These are phyloP conservation scores for Oryza glumipatula DNA, from an alignment of 176 grass and related monocot genomes.

Conservation along the genomic window DNA sequence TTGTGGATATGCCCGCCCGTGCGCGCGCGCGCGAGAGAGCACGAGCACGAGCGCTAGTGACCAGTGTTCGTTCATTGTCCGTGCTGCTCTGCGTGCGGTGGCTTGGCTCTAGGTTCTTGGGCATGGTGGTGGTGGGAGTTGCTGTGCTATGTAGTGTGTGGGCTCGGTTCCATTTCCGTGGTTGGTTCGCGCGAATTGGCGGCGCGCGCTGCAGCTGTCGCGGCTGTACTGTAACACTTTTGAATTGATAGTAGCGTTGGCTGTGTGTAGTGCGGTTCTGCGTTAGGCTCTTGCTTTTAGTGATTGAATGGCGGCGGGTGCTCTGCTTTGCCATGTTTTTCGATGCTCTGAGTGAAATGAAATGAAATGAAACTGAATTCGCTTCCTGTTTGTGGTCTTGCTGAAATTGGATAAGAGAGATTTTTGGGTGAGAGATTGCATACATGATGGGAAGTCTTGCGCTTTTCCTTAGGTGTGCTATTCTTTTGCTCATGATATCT, in stretches of 20 bases:
- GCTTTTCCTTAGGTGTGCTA: neutral
- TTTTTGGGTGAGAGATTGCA: neutral
- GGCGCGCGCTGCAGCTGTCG: neutral
- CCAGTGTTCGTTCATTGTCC: no score
- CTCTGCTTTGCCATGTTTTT: neutral
- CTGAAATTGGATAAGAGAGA: neutral
- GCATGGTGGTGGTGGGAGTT: neutral
- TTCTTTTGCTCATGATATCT: neutral
- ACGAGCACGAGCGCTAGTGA: no score
- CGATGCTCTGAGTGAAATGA: neutral
- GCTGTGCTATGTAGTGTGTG: neutral
- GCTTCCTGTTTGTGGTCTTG: neutral
- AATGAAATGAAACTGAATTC: neutral
- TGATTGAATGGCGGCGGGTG: neutral
- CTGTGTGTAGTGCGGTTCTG: neutral
- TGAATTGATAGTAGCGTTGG: neutral
- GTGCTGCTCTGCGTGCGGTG: neutral
- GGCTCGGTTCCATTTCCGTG: neutral
- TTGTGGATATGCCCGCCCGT: conserved; percentile 18
- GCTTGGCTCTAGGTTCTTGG: neutral
- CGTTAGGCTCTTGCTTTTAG: neutral
- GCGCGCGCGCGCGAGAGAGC: no score
- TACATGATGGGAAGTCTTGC: neutral
- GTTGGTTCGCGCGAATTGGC: neutral
- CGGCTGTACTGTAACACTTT: neutral